Evolutionary conservation across 2,329 filamentous ascomycete species (phyloP).

Genomic region (Lachnellula suecica): DNA sequence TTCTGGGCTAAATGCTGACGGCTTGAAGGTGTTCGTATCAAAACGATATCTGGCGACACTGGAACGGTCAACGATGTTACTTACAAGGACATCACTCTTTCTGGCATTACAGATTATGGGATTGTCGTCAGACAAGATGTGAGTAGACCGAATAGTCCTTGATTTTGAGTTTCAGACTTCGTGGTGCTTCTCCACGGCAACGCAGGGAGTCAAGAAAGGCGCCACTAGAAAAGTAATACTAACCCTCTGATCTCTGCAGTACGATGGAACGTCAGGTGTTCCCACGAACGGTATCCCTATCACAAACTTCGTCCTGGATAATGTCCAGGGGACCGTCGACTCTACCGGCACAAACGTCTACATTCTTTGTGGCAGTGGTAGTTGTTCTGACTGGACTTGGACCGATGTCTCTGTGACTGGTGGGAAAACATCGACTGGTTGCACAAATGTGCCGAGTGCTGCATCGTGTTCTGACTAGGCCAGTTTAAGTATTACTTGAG

Average conservation of each 20-base stretch:
- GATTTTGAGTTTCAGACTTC: no score
- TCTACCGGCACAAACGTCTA: slow-evolving; percentile 35
- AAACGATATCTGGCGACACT: slow-evolving; percentile 51
- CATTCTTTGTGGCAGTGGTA: slow-evolving; percentile 50
- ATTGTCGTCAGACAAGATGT: slow-evolving; percentile 9
- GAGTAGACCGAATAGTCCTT: no score
- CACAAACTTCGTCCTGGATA: slow-evolving; percentile 44
- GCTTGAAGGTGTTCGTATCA: slow-evolving; percentile 52
- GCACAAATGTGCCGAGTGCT: slow-evolving; percentile 38
- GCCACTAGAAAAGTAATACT: no score
- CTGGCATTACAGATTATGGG: slow-evolving; percentile 48
- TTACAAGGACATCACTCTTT: slow-evolving; percentile 50
- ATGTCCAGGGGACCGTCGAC: slow-evolving; percentile 41
- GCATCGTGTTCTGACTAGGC: not conserved
- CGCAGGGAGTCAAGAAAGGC: slow-evolving; percentile 37
- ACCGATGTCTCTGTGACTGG: slow-evolving; percentile 47
- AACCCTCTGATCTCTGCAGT: no score
- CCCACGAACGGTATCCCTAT: slow-evolving; percentile 48
- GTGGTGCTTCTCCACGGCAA: slow-evolving; percentile 44
- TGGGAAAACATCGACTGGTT: slow-evolving; percentile 42
- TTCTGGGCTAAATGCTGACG: slow-evolving; percentile 34
- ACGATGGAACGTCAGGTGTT: no score
- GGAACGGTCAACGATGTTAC: slow-evolving; percentile 52
- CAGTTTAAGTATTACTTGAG: no score
- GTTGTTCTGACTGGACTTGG: slow-evolving; percentile 36